Evolutionary conservation across 805 yeast genomes (phyloP), one percentile per base, ranked within the genome.

Genomic region (Diddensiella transvaalensis): DNA sequence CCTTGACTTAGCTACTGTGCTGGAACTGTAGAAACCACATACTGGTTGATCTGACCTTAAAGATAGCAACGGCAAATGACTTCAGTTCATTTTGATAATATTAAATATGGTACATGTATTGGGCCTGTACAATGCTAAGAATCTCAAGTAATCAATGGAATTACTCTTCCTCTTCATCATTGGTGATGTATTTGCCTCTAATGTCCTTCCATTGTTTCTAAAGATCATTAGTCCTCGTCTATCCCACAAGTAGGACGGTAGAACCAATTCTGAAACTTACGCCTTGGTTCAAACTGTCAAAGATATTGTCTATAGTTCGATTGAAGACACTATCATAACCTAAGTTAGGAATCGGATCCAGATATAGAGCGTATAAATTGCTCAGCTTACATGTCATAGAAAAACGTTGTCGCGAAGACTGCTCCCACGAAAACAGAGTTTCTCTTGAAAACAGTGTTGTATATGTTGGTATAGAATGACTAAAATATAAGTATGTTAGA

Each of bases 381-480:
- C 11, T 15, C 22, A 21, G 55, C 64, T 51, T 53, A 60, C 64
- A 67, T 58, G 56, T 68, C 72, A 79, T 89, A 88, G 54, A 82
- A 80, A 65, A 90, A 90, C 42, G 97, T 89, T 61, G 86, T 81
- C 44, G 81, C 84, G 60, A 90, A 84, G 53, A 90, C 75, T 54
- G 93, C 75, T 57, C 87, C 87, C 54, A 90, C 96, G 71, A 78
- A 87, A 54, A 85, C 75, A 42, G 97, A 79, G 81, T 91, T 90
- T 79, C 96, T 87, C 79, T 87, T 87, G 79, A 87, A 83, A 48
- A 85, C 60, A 32, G 75, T 69, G 78, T 81, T 83, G 79, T 79
- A 81, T 53, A 82, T 62, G 40, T 79, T 66, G 39, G 84, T 64
- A 59, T 70, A 63, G 53, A 66, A 57, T 39, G 69, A 55, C 70